Percentiles rank a stretch among this genome's conserved stretches.
Conservation (phyloP, 768 basidiomycete species). For the Lyophyllum shimeji region DNA sequence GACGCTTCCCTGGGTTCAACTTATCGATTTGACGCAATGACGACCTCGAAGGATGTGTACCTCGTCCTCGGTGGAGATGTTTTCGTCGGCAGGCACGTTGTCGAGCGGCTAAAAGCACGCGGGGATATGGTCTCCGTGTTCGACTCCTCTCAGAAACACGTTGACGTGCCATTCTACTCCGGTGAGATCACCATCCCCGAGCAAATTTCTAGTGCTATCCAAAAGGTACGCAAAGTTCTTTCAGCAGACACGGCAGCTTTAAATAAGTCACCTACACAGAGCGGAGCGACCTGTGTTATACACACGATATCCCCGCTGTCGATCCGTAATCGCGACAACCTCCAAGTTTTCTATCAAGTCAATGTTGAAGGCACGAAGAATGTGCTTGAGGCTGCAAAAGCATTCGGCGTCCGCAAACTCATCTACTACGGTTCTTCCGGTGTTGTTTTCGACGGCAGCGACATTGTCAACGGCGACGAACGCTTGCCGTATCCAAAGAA, state of each 20-base stretch:
- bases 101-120: constrained; percentile 63
- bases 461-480: constrained; percentile 76
- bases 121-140: constrained; percentile 73
- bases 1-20: not conserved
- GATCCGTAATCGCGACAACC: constrained; percentile 37
- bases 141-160: constrained; percentile 77
- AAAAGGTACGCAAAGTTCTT: constrained; percentile 41
- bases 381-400: constrained; percentile 63
- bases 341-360: constrained; percentile 71
- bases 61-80: constrained; percentile 81
- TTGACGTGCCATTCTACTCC: constrained; percentile 70
- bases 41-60: constrained; percentile 46
- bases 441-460: constrained; percentile 66
- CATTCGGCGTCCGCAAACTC: constrained; percentile 61
- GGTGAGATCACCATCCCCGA: constrained; percentile 74
- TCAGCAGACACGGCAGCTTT: not conserved
- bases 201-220: constrained; percentile 57
- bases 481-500: constrained; percentile 54
- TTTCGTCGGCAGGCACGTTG: constrained; percentile 76
- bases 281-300: constrained; percentile 71
- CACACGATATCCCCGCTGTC: constrained; percentile 76
- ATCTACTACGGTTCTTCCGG: constrained; percentile 82
- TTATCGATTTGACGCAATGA: not conserved
- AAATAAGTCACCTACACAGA: constrained; percentile 31
- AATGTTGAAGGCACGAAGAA: constrained; percentile 78